Base-by-base conservation (phyloP, 306 rosid species). In the Malus sylvestris region DNA sequence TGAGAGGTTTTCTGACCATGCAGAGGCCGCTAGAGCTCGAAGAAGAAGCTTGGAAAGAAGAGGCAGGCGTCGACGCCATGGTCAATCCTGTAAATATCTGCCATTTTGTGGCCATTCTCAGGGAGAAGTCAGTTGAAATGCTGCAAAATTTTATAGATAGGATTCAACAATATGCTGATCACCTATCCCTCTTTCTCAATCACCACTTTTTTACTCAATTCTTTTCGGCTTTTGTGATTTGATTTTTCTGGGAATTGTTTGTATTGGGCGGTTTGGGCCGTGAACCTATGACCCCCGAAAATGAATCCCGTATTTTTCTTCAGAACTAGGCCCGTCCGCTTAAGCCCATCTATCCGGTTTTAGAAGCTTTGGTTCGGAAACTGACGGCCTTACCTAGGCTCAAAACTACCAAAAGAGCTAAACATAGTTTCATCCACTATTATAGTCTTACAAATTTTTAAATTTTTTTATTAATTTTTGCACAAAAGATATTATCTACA, bases 51-150 rank as follows among this genome's bases (percentile, higher is more conserved):
- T 83, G 89, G 74, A 76, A 81, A 23, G 86, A 86, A 59, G 87
- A 67, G 0, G 88, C 65, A 68, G 88, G 85, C 29, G 78, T 69
- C 30, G 88, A 74, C 40, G 86, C 79, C 83, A 88, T 23, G 78
- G 84, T 69, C 49, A 89, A 44, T 70, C 90, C 91, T 16, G 94
- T 85, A 66, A 89, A 89, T 73, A 86, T 81, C 12, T 93, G 94
- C 70, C 68, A 72, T 60, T 93, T 88, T 22, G 93, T 78, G 57
- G 96, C 80, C 98, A 93, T 92, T 82, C 55, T 82, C n/a, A 35
- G 68, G 52, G 82, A 33, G 27, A 78, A 55, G n/a, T 38, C 75
- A 64, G 70, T 58, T 61, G 65, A 60, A 61, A 53, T 62, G 42
- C 60, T 14, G 68, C 63, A 49, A 64, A 11, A 27, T 61, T 42